These are phyloP conservation scores for Mucor racemosus DNA, from an alignment of 371 early-diverging fungal genomes.

Conservation along the genomic window DNA sequence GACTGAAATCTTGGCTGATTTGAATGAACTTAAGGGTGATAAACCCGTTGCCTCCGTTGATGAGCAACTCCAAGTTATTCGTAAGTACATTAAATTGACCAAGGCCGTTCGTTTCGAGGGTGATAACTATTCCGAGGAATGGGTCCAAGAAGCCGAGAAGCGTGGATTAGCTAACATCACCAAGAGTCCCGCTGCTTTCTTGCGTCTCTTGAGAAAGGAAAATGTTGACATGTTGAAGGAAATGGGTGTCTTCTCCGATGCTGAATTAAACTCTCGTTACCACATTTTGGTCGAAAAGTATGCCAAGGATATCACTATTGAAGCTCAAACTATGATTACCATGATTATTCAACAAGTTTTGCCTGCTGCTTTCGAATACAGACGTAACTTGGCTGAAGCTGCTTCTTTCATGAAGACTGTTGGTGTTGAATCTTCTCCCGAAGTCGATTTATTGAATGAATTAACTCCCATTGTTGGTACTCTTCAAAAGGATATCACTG, in stretches of 20 bases:
- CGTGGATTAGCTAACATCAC: conserved; percentile 95
- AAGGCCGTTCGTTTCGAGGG: conserved; percentile 96
- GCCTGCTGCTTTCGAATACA: conserved; percentile 88
- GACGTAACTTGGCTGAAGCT: conserved; percentile 84
- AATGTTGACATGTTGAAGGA: conserved; percentile 80
- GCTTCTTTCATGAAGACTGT: conserved; percentile 70
- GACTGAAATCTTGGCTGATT: conserved; percentile 71
- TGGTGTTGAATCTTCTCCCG: conserved; percentile 66
- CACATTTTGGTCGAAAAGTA: conserved; percentile 95
- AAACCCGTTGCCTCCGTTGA: conserved; percentile 81
- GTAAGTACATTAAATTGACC: conserved; percentile 78
- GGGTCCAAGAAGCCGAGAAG: conserved; percentile 78
- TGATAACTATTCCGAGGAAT: conserved; percentile 90
- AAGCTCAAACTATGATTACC: conserved; percentile 89
- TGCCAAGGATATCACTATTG: conserved; percentile 93
- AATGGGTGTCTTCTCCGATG: conserved; percentile 83
- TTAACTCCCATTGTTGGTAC: conserved; percentile 66
- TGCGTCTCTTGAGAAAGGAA: conserved; percentile 68
- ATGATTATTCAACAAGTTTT: conserved; percentile 86
- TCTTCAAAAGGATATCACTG: conserved; percentile 60
- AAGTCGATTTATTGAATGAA: conserved; percentile 70
- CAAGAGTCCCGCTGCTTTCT: conserved; percentile 88
- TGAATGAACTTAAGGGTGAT: conserved; percentile 77
- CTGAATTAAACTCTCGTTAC: conserved; percentile 91
- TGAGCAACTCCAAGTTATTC: conserved; percentile 88